Percentiles rank a stretch among this genome's conserved stretches.
Conservation (phyloP, 2,329 filamentous ascomycete genomes). For the Cladosporium austrohemisphaericum region DNA sequence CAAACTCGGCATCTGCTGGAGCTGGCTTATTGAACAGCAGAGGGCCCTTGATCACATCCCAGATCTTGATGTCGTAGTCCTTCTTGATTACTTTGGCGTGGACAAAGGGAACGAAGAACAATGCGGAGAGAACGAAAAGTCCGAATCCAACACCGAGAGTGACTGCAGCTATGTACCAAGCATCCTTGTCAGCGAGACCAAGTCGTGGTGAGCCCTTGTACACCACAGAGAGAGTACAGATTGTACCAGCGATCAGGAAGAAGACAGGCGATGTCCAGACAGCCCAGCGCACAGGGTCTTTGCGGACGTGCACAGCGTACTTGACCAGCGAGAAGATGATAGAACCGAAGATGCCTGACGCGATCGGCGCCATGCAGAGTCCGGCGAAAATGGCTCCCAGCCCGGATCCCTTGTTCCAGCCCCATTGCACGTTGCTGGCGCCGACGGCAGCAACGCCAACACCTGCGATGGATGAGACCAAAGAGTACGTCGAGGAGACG, state of each 20-base stretch:
- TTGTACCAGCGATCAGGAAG: conserved; percentile 47
- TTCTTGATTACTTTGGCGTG: conserved; percentile 31
- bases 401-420: conserved; percentile 41
- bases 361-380: conserved; percentile 48
- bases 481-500: conserved; percentile 60
- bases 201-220: conserved; percentile 43
- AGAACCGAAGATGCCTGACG: conserved; percentile 48
- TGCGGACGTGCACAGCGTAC: conserved; percentile 48
- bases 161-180: conserved; percentile 49
- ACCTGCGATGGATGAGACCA: conserved; percentile 58
- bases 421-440: conserved; percentile 37
- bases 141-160: conserved; percentile 41
- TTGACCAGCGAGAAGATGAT: conserved; percentile 50
- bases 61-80: conserved; percentile 31
- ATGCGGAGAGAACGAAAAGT: conserved; percentile 39
- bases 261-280: conserved; percentile 49
- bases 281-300: conserved; percentile 49
- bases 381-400: conserved; percentile 42
- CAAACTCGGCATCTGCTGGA: conserved; percentile 51
- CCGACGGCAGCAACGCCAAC: conserved; percentile 57
- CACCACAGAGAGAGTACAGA: conserved; percentile 58
- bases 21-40: conserved; percentile 50
- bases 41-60: conserved; percentile 34
- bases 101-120: conserved; percentile 38
- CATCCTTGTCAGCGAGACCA: conserved; percentile 43